Evolutionary conservation across 2,329 filamentous ascomycete species (phyloP), one percentile per base, ranked within the genome.

Genomic region (Scolecobasidium constrictum): DNA sequence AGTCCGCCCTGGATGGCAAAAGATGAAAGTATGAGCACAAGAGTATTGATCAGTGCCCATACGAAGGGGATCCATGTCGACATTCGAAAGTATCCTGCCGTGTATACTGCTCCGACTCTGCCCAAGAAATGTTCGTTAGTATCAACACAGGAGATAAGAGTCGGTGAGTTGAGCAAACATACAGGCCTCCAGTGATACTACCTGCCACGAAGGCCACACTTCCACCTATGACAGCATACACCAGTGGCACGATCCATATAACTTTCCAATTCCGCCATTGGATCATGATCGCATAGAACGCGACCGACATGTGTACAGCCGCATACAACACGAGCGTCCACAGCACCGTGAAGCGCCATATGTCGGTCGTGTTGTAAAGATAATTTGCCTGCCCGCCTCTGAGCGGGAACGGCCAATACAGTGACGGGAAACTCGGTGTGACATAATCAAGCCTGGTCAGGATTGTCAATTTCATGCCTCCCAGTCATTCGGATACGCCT

Each of bases 61-160:
- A 88, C 74, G 55, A 92, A 83, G 0, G 88, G 88, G 40, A 94
- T 84, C 87, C 87, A 94, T 0, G 88, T 94, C 36, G 86, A 90
- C 86, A 94, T 92, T 53, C 79, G 72, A 58, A 90, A 94, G 61
- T 82, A 86, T 35, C 86, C 88, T 2, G 82, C 75, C 52, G 78
- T 75, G 57, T 94, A 94, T 26, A 90, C 76, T 6, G 81, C 84
- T 11, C 84, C 86, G 16, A 93, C 66, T 38, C 84, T 88, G 42
- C 11, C n/a, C 7, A 23, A 28, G 15, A 37, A 16, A 44, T 15
- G 50, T 35, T 35, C 13, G 28, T 31, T 15, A 23, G 40, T 42
- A 44, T 45, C 40, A 35, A 50, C 41, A 51, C 48, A 40, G 18
- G 12, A 23, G n/a, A 35, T 44, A 16, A 9, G 12, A 37, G 18